Base-by-base conservation (phyloP, 2,329 filamentous ascomycete genomes). In the Lasiodiplodia hormozganensis region DNA sequence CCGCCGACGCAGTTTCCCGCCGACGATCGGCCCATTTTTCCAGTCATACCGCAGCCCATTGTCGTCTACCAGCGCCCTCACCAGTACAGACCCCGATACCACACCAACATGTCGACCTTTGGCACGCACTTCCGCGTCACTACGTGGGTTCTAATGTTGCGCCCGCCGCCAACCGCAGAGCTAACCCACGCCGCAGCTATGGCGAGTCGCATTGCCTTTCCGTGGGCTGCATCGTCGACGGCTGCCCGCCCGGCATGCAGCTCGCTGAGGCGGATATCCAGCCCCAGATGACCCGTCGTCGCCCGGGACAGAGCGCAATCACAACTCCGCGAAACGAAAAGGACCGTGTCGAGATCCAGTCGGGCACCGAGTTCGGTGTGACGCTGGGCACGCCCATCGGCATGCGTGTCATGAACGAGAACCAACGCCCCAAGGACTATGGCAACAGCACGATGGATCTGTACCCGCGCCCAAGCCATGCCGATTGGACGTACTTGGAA, bases 401-500 rank as follows among this genome's bases (percentile, higher is more conserved):
- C 70, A 88, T 98, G 83, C 83, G 92, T 69, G 94, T 98, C 53
- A 86, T 90, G 80, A 98, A 98, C 81, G 90, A 98, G 84, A 94
- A 98, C 80, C 93, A 97, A 78, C 86, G 95, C 71, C 95, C 94
- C 47, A 90, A 93, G 78, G 96, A 99, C 84, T 98, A 98, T 82
- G 92, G 92, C 68, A 88, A 89, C 82, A 88, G 89, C 78, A 97
- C 94, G 36, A 97, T 97, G 88, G 93, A 98, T 81, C 83, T 89
- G 71, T 98, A 91, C 86, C 96, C 96, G 4, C 88, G 96, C 64
- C 96, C 95, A 43, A 93, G 90, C 78, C 96, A 98, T 82, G 95
- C 96, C 70, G 95, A 98, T 82, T 97, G 92, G 88, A 98, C 96
- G 70, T 98, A 98, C 83, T 86, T 97, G 70, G 92, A 97, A 81